These are phyloP conservation scores for Aspergillus incahuasiensis DNA, from an alignment of 495 filamentous ascomycete species.

Conservation along the genomic window DNA sequence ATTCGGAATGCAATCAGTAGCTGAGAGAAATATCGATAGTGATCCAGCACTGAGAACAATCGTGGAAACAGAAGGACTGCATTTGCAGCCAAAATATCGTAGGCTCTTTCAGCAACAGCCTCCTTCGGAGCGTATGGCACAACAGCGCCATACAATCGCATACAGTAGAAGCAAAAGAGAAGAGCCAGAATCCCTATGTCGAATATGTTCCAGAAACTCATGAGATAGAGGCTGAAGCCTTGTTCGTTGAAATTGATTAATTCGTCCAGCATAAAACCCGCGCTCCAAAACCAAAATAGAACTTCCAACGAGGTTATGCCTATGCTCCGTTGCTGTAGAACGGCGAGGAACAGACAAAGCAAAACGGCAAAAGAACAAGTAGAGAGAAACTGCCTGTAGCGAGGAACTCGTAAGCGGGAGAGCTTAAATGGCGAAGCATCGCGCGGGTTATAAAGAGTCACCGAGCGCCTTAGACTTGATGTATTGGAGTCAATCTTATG, in stretches of 20 bases:
- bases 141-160: constrained; percentile 81
- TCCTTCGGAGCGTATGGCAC: constrained; percentile 61
- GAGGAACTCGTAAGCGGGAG: constrained; percentile 80
- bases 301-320: constrained; percentile 77
- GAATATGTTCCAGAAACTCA: constrained; percentile 96
- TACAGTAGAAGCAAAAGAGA: constrained; percentile 79
- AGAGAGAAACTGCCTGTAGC: constrained; percentile 83
- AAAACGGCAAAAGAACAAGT: constrained; percentile 78
- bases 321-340: constrained; percentile 62
- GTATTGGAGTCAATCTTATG: constrained; percentile 4
- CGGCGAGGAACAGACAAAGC: constrained; percentile 76
- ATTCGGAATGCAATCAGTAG: constrained; percentile 87
- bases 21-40: constrained; percentile 92
- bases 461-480: constrained; percentile 56
- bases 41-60: constrained; percentile 85
- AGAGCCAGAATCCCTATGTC: constrained; percentile 85
- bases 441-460: constrained; percentile 82
- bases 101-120: constrained; percentile 70
- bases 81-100: constrained; percentile 84
- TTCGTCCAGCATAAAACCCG: constrained; percentile 95
- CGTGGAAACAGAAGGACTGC: constrained; percentile 85
- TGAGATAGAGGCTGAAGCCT: constrained; percentile 88
- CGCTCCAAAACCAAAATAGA: constrained; percentile 94
- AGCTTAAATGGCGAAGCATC: constrained; percentile 89
- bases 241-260: constrained; percentile 89